Conservation (phyloP, 202 grass and related monocot genomes). For the Zizania palustris region DNA sequence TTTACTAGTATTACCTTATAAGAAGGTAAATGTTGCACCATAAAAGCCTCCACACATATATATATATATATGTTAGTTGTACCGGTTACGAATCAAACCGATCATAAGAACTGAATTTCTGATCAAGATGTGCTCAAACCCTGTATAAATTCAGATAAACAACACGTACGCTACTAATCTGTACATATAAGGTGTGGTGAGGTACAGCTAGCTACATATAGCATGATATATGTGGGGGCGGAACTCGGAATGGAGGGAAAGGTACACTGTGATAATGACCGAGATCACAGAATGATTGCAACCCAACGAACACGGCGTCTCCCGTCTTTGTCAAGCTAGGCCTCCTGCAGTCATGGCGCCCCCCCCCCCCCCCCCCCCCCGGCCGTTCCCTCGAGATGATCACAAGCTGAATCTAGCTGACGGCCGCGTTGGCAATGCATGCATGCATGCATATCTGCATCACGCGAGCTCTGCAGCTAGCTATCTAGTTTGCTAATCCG, state of each 20-base stretch:
- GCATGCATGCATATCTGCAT: not conserved
- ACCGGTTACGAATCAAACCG: too few relatives aligned
- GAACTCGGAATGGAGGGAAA: constrained; percentile 1
- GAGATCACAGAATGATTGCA: constrained; percentile 40
- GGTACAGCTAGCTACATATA: not conserved
- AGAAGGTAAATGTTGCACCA: too few relatives aligned
- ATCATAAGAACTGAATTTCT: too few relatives aligned
- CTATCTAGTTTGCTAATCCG: constrained; percentile 10
- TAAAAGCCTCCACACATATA: too few relatives aligned
- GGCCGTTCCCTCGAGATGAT: constrained; percentile 34
- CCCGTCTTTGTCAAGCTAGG: constrained; percentile 35
- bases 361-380: too few relatives aligned
- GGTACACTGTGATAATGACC: not conserved
- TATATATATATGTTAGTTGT: too few relatives aligned
- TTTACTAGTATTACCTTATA: too few relatives aligned
- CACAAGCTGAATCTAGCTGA: constrained; percentile 24
- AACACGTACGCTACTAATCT: too few relatives aligned
- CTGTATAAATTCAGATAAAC: too few relatives aligned
- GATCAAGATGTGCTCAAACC: too few relatives aligned
- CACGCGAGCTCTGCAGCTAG: not conserved
- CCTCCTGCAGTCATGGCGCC: constrained; percentile 11
- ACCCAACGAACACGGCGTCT: not conserved
- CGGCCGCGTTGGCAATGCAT: not conserved
- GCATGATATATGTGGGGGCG: too few relatives aligned
- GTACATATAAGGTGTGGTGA: not conserved